Evolutionary conservation across 306 rosid species (phyloP), one percentile per base, ranked within the genome.

Genomic region (Phaseolus lunatus): DNA sequence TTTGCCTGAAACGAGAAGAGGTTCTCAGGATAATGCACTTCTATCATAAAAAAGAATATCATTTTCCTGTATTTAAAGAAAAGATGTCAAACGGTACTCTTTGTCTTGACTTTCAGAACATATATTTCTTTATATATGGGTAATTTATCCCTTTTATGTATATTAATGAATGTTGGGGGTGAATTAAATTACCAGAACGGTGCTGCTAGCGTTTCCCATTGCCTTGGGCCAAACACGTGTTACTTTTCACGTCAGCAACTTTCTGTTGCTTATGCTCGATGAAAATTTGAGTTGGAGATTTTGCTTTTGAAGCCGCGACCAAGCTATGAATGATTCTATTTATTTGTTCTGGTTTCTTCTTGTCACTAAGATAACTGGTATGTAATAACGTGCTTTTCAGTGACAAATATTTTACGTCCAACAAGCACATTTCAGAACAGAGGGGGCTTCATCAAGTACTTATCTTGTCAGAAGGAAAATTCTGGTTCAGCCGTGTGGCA

Each of bases 71-170:
- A 54, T 45, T 85, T 5, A 44, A 65, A 73, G 71, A 72, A 29
- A 70, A 67, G 81, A 66, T 72, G 70, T 20, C 70, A 57, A 27
- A 22, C 76, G 80, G 68, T 66, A 41, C 68, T 57, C 64, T 26
- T 45, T 54, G 37, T 37, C 39, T 80, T 84, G 81, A 71, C 41
- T 82, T 80, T 76, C 73, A 61, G 77, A 49, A 57, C 66, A 56
- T 53, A 27, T 35, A 24, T 77, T 69, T 67, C 64, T 78, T 66
- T 15, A 48, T 66, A 20, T 39, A 11, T 80, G 27, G 72, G 81
- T 85, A 76, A 80, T 70, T 80, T 72, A 67, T 83, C 75, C 90
- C 85, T 81, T 50, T 0, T 59, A 16, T 87, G 92, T 90, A 87
- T 82, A 88, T 83, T 77, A 70, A 77, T 77, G 63, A 52, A 79